Percentiles rank a stretch among this genome's conserved stretches.
phyloP scores from a whole-genome alignment of 2,329 filamentous ascomycete species.

The Calonectria crousiana region DNA sequence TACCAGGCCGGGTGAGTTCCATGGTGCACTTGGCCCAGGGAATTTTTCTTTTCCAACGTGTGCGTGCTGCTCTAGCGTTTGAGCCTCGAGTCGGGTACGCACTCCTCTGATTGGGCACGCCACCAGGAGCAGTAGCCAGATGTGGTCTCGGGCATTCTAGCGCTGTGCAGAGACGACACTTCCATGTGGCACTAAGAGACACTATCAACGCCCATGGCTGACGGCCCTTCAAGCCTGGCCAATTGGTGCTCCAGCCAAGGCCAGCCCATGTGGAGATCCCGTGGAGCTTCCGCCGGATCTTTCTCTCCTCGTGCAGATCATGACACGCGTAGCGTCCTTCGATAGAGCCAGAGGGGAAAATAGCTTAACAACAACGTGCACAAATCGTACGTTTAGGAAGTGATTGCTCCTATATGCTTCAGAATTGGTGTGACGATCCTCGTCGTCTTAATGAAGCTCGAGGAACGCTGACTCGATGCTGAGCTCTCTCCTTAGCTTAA shows the following conservation, averaged over 20 bases:
- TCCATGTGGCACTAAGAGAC: not conserved
- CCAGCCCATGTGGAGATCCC: not conserved
- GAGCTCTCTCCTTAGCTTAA: not conserved
- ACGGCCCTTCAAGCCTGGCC: not conserved
- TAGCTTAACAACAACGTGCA: not conserved
- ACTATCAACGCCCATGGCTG: not conserved
- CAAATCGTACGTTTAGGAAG: not conserved
- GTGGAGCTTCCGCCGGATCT: slow-evolving; percentile 2
- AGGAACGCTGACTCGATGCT: not conserved
- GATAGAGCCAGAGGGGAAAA: not conserved
- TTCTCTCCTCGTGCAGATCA: slow-evolving; percentile 7
- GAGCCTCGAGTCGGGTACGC: not conserved
- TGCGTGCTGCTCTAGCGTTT: not conserved
- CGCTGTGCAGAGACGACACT: not conserved
- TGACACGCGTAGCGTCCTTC: slow-evolving; percentile 3
- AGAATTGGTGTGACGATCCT: not conserved
- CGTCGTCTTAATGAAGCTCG: not conserved
- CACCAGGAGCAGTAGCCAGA: not conserved
- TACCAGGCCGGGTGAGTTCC: not conserved
- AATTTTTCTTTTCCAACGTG: not conserved
- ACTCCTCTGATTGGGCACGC: not conserved
- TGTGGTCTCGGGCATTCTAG: not conserved
- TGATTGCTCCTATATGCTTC: not conserved
- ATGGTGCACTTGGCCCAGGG: not conserved
- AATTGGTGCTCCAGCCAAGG: not conserved